Conservation (phyloP, 306 rosid genomes). For the Ochetophila trinervis region DNA sequence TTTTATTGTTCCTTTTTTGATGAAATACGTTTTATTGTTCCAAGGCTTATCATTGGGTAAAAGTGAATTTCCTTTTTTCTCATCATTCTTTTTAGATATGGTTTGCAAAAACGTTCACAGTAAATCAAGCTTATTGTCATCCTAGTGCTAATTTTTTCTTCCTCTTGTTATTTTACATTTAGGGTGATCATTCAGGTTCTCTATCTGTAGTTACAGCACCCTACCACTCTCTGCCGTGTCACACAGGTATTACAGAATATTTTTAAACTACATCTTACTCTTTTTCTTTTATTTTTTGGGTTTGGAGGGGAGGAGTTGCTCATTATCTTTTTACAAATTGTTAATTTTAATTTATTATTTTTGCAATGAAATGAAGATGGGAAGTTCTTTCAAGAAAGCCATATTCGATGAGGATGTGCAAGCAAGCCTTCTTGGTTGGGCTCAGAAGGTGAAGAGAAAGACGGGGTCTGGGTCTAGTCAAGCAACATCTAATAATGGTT, state of each 20-base stretch:
- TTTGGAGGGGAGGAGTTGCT: neutral
- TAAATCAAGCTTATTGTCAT: neutral
- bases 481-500: slow-evolving; percentile 35
- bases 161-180: slow-evolving; percentile 2
- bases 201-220: slow-evolving; percentile 93
- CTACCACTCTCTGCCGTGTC: slow-evolving; percentile 83
- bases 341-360: too few species aligned
- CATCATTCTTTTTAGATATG: neutral
- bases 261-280: slow-evolving; percentile 7
- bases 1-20: too few species aligned
- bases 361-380: slow-evolving; percentile 58
- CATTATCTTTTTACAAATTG: too few species aligned
- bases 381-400: slow-evolving; percentile 67
- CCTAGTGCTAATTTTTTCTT: neutral
- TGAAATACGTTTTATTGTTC: slow-evolving; percentile 60
- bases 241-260: slow-evolving; percentile 62
- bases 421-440: slow-evolving; percentile 75
- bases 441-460: slow-evolving; percentile 58
- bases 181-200: slow-evolving; percentile 83
- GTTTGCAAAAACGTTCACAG: neutral
- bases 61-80: neutral
- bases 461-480: slow-evolving; percentile 30
- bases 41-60: slow-evolving; percentile 87
- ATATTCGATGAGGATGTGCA: slow-evolving; percentile 84
- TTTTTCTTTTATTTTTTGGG: too few species aligned